A percentile compares a stretch with the other conserved stretches of the same genome.
These are phyloP conservation scores for Globisporangium lucens DNA, from an alignment of 352 stramenopile species.

Conservation along the genomic window DNA sequence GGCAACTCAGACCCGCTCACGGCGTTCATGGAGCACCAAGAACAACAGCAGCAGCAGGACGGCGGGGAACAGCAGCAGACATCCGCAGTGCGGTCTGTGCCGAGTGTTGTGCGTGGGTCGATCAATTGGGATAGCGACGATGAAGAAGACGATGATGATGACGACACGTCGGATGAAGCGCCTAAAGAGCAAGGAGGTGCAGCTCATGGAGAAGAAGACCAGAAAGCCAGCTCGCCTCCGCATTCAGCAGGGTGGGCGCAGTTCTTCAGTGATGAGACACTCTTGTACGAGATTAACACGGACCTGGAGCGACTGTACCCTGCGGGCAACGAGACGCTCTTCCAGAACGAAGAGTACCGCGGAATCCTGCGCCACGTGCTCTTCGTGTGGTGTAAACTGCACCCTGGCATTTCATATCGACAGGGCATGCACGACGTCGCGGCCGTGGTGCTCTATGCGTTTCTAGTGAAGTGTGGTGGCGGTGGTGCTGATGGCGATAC, in stretches of 20 bases:
- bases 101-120: conserved; percentile 12
- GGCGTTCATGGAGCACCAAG: conserved; percentile 20
- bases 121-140: conserved; percentile 19
- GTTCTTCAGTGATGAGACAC: conserved; percentile 63
- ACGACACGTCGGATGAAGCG: background rate
- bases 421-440: conserved; percentile 86
- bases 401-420: conserved; percentile 78
- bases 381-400: conserved; percentile 81
- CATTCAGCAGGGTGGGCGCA: conserved; percentile 38
- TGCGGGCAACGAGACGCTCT: conserved; percentile 67
- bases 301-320: conserved; percentile 77
- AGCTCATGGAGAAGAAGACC: background rate
- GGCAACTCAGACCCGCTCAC: conserved; percentile 49
- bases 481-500: background rate
- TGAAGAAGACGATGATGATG: conserved; percentile 5
- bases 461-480: conserved; percentile 23
- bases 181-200: background rate
- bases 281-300: conserved; percentile 82
- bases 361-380: conserved; percentile 68
- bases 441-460: conserved; percentile 74
- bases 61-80: background rate
- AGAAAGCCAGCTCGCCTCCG: background rate
- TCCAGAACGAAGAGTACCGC: conserved; percentile 67
- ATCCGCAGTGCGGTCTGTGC: background rate
- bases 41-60: background rate